Evolutionary conservation across 345 rosid species (phyloP).

Genomic region (Gossypium thurberi): DNA sequence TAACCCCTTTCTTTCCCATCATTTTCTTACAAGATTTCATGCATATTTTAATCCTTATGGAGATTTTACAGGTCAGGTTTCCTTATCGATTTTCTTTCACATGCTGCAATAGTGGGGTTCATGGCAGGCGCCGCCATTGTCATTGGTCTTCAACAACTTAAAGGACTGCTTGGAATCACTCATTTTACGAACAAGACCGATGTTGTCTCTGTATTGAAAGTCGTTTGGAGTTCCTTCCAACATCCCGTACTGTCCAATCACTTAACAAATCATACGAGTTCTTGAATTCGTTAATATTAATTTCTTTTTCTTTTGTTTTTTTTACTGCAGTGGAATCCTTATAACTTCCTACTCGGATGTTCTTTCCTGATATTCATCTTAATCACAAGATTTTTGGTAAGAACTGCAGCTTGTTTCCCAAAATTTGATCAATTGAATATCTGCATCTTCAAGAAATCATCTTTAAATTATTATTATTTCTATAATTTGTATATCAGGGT

Average conservation of each 20-base stretch:
- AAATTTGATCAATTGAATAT: background rate
- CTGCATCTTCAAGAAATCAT: background rate
- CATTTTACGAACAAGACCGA: conserved; percentile 79
- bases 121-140: conserved; percentile 91
- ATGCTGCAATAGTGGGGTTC: conserved; percentile 89
- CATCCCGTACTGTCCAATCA: conserved; percentile 42
- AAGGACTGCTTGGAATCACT: conserved; percentile 68
- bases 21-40: background rate
- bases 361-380: conserved; percentile 61
- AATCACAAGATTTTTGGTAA: conserved; percentile 57
- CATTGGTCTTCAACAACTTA: conserved; percentile 86
- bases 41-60: background rate
- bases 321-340: conserved; percentile 52
- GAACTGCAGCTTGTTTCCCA: background rate
- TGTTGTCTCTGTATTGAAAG: conserved; percentile 59
- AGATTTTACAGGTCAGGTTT: conserved; percentile 58
- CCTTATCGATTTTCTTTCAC: conserved; percentile 83
- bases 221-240: conserved; percentile 60
- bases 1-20: background rate
- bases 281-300: background rate
- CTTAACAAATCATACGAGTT: background rate
- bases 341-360: conserved; percentile 46
- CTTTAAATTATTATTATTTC: background rate
- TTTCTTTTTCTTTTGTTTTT: background rate
- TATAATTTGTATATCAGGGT: conserved; percentile 34